Base-by-base conservation (phyloP, 2,329 filamentous ascomycete species). In the Elsinoe arachidis region DNA sequence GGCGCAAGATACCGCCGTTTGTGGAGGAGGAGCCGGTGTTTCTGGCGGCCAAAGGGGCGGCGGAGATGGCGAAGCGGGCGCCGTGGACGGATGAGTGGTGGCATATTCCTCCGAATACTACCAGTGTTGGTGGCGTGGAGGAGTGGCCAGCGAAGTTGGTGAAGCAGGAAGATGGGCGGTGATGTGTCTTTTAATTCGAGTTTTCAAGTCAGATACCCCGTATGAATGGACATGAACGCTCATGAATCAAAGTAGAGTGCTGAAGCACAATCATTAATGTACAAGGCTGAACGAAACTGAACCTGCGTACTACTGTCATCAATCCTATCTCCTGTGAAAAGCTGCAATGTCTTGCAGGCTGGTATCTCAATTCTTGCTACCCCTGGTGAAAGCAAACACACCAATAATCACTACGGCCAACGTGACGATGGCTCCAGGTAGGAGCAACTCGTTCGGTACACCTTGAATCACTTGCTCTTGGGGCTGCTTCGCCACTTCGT, bases 381-480 rank as follows among this genome's bases (percentile, higher is more conserved):
- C 58, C 47, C 60, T 43, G 9, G 60, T 85, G 66, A 99, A 83
- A 41, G 90, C 85, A 74, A 99, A 99, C 10, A 97, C 92, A 63
- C 88, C 89, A 39, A 95, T 80, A 72, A 99, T 96, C 37, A 96
- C 91, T 43, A 95, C 89, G 9, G 92, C 93, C 67, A 99, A 75
- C n/a, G 91, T 91, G 58, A 93, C 90, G 69, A 99, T 92, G 17
- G 93, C 93, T 63, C 93, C 93, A 0, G 93, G 93, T 41, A 97
- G 80, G 15, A 99, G 78, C 56, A 97, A 77, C 67, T 99, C 93
- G 68, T 99, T 99, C 7, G 93, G 90, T 34, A 99, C 87, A 56
- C 93, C 93, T 1, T 85, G 81, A 68, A 99, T 92, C 59, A 96
- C 76, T 72, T 95, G 89, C 59, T 92, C 84, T 58, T 84, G 80